Evolutionary conservation across 192 early-diverging fungal species (phyloP).

Genomic region (Coemansia sp.): DNA sequence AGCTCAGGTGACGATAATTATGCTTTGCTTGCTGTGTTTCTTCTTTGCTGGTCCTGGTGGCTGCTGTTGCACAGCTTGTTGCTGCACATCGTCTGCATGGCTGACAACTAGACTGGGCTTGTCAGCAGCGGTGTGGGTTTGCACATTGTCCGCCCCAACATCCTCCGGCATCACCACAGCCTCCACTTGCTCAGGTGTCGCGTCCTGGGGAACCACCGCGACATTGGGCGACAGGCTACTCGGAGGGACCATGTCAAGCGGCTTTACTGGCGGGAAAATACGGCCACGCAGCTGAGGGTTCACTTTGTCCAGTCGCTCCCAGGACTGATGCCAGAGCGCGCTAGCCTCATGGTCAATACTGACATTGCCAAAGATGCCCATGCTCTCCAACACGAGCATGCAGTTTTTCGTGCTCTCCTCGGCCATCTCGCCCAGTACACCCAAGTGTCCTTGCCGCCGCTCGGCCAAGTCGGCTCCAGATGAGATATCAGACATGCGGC

Average conservation of each 20-base stretch:
- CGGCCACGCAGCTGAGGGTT: slow-evolving; percentile 39
- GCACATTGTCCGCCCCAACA: slow-evolving; percentile 14
- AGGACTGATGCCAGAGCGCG: slow-evolving; percentile 28
- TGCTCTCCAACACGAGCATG: slow-evolving; percentile 48
- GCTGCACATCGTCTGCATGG: neutral
- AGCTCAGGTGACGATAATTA: slow-evolving; percentile 40
- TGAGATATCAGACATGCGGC: neutral
- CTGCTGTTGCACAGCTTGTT: neutral
- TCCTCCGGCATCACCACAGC: neutral
- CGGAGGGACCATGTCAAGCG: slow-evolving; percentile 1
- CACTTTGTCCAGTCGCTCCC: slow-evolving; percentile 42
- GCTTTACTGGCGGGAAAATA: slow-evolving; percentile 26
- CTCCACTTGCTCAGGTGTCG: neutral
- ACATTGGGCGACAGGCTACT: neutral
- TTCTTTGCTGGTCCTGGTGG: slow-evolving; percentile 29
- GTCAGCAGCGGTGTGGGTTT: neutral
- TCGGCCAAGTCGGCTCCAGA: slow-evolving; percentile 1
- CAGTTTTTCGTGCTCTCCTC: slow-evolving; percentile 51
- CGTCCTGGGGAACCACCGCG: neutral
- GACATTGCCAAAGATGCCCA: slow-evolving; percentile 35
- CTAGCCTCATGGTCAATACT: slow-evolving; percentile 15
- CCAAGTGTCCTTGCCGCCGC: slow-evolving; percentile 30
- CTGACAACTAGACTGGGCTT: neutral
- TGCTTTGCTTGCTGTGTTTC: slow-evolving; percentile 34
- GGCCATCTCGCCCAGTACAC: slow-evolving; percentile 53